phyloP scores from a whole-genome alignment of 495 filamentous ascomycete species.

The Penicillium ochrochloron region DNA sequence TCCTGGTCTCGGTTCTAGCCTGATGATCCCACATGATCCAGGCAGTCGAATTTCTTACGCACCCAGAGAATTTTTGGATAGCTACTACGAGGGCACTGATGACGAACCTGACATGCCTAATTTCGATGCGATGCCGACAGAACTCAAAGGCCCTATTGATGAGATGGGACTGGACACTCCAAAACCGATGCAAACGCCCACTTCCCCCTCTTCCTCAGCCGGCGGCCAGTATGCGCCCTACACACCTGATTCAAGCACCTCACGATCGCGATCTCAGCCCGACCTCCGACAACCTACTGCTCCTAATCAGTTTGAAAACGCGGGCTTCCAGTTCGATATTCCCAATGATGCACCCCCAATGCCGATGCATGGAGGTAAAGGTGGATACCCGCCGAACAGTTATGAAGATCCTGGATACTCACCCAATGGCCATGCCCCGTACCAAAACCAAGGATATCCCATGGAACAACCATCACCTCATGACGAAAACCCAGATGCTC shows the following conservation, averaged over 20 bases:
- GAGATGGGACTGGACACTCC: conserved; percentile 52
- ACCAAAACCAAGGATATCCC: conserved; percentile 13
- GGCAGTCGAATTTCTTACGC: conserved; percentile 33
- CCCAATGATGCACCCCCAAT: conserved; percentile 61
- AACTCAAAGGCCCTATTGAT: conserved; percentile 48
- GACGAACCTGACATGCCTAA: conserved; percentile 68
- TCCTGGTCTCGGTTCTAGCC: conserved; percentile 11
- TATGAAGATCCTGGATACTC: conserved; percentile 17
- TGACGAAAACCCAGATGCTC: conserved; percentile 60
- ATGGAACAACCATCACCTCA: conserved; percentile 23
- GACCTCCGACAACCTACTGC: conserved; percentile 57
- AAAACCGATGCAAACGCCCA: conserved; percentile 29
- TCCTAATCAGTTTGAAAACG: conserved; percentile 57
- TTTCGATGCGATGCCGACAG: conserved; percentile 67
- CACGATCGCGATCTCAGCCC: conserved; percentile 69
- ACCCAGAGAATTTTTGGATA: conserved; percentile 45
- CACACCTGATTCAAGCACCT: conserved; percentile 38
- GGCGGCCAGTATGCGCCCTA: conserved; percentile 42
- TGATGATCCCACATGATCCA: conserved; percentile 29
- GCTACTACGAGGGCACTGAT: conserved; percentile 42
- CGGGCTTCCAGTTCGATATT: conserved; percentile 70
- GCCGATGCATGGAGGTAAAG: conserved; percentile 47
- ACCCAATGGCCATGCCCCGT: conserved; percentile 29
- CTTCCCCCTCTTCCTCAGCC: conserved; percentile 24
- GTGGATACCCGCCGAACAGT: conserved; percentile 20